phyloP scores from a whole-genome alignment of 768 basidiomycete species.

The Psilocybe tampanensis region DNA sequence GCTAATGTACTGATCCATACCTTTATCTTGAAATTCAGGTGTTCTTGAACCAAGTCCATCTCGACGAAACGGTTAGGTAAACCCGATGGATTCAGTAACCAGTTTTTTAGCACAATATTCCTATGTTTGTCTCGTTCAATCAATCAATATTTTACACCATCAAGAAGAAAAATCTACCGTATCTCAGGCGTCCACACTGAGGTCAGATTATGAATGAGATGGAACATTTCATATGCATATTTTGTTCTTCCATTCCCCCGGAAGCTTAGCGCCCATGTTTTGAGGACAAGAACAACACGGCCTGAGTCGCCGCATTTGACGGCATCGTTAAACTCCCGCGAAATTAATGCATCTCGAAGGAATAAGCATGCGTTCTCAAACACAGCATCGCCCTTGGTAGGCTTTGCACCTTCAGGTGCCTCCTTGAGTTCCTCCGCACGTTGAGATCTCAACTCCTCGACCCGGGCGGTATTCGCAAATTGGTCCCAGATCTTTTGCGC shows the following conservation, averaged over 20 bases:
- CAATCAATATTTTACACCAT: too few relatives aligned
- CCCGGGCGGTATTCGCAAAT: too few relatives aligned
- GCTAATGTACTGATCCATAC: too few relatives aligned
- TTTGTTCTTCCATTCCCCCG: slow-evolving; percentile 33
- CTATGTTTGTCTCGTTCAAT: slow-evolving; percentile 15
- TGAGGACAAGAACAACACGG: slow-evolving; percentile 27
- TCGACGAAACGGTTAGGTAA: slow-evolving; percentile 25
- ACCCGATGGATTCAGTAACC: slow-evolving; percentile 35
- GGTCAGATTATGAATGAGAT: slow-evolving; percentile 28
- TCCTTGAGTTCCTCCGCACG: too few relatives aligned
- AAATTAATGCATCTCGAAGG: slow-evolving; percentile 28
- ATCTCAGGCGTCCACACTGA: slow-evolving; percentile 25
- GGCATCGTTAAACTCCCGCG: slow-evolving; percentile 28
- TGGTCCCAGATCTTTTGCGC: too few relatives aligned
- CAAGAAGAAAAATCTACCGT: slow-evolving; percentile 8
- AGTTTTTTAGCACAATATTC: slow-evolving; percentile 28
- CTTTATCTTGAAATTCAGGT: slow-evolving; percentile 36
- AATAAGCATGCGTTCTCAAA: slow-evolving; percentile 30
- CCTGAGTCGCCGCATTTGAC: slow-evolving; percentile 36
- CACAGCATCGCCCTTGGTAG: slow-evolving; percentile 23
- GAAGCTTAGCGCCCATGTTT: slow-evolving; percentile 27
- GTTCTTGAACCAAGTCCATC: slow-evolving; percentile 34
- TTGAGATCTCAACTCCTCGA: too few relatives aligned
- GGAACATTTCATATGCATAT: slow-evolving; percentile 35
- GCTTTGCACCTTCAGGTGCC: too few relatives aligned